Conservation (phyloP, 2,329 filamentous ascomycete species). For the Penicillium fuscoglaucum region DNA sequence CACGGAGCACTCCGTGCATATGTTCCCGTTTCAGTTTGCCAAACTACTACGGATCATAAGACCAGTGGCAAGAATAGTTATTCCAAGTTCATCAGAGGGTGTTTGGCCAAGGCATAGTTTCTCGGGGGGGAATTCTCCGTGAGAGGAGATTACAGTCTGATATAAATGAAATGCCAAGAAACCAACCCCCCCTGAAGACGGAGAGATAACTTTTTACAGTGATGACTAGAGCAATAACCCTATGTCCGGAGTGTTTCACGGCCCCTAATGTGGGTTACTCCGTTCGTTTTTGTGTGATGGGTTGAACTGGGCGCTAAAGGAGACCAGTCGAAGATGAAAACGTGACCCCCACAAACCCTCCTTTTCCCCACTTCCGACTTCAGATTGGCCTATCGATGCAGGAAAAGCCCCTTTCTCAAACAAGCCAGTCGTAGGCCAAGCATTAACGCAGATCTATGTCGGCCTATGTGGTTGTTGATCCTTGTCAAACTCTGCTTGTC, state of each 20-base stretch:
- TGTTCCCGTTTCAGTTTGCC: neutral
- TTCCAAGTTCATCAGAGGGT: neutral
- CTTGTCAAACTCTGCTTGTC: constrained; percentile 5
- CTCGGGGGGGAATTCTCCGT: constrained; percentile 2
- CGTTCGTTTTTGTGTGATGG: neutral
- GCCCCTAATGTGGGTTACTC: neutral
- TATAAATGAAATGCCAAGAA: constrained; percentile 22
- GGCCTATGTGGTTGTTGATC: constrained; percentile 12
- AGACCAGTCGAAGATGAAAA: neutral
- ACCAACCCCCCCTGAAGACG: neutral
- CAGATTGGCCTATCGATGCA: constrained; percentile 15
- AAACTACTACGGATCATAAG: neutral
- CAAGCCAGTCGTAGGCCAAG: constrained; percentile 13
- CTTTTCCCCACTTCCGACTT: constrained; percentile 8
- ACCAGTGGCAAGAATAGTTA: neutral
- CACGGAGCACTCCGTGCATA: neutral
- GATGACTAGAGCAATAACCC: neutral
- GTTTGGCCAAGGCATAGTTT: neutral
- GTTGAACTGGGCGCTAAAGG: constrained; percentile 9
- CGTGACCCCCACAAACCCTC: neutral
- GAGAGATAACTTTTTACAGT: constrained; percentile 1
- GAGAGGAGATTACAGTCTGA: constrained; percentile 16
- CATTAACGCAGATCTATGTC: constrained; percentile 12
- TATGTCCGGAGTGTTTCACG: neutral
- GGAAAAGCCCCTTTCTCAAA: constrained; percentile 22